Conservation (phyloP, 306 rosid genomes). For the Potentilla sterilis region DNA sequence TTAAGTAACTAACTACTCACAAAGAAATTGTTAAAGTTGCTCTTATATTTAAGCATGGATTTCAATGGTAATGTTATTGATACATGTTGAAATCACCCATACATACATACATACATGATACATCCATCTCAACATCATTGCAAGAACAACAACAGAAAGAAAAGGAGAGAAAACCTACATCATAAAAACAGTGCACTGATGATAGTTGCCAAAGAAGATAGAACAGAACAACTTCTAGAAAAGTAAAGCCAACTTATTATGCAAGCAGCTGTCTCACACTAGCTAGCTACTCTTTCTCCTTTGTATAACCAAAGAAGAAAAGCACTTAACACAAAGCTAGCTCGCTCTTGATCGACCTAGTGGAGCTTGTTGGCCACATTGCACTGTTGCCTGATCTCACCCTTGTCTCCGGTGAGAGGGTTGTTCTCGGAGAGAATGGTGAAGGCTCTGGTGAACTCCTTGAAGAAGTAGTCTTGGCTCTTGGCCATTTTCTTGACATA, state of each 20-base stretch:
- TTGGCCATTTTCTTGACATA: slow-evolving; percentile 97
- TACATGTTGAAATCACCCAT: slow-evolving; percentile 18
- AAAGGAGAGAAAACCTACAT: slow-evolving; percentile 19
- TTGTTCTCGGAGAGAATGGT: slow-evolving; percentile 83
- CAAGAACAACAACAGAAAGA: background rate
- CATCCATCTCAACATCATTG: slow-evolving; percentile 23
- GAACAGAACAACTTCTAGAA: slow-evolving; percentile 2
- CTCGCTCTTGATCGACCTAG: slow-evolving; percentile 31
- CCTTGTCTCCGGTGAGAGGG: slow-evolving; percentile 85
- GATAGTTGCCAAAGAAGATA: slow-evolving; percentile 1
- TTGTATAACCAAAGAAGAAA: slow-evolving; percentile 29
- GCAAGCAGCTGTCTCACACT: slow-evolving; percentile 27
- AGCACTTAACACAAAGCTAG: background rate
- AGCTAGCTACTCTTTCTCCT: slow-evolving; percentile 27
- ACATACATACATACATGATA: slow-evolving; percentile 34
- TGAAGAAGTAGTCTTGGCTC: slow-evolving; percentile 84
- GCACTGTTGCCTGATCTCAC: slow-evolving; percentile 93
- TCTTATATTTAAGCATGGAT: slow-evolving; percentile 21
- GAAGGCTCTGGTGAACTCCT: slow-evolving; percentile 77
- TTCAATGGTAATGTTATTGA: no score
- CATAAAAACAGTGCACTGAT: slow-evolving; percentile 23
- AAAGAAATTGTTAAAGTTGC: background rate
- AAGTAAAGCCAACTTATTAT: slow-evolving; percentile 21
- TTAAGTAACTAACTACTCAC: background rate
- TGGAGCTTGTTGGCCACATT: slow-evolving; percentile 77